Base-by-base conservation (phyloP, 116 monocot species). In the Iris pallida region DNA sequence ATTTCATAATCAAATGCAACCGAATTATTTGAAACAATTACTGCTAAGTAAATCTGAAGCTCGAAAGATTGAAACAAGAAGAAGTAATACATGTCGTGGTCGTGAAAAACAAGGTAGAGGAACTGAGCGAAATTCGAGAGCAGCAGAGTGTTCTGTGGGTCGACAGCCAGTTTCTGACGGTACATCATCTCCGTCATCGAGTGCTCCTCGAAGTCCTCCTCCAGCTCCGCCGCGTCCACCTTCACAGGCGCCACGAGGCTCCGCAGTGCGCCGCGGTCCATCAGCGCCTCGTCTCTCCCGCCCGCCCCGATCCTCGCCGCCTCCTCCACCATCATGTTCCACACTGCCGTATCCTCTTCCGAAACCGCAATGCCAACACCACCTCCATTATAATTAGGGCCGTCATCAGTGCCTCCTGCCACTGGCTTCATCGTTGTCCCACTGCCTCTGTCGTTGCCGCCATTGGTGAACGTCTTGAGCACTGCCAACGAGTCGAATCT, bases 41-140 rank as follows among this genome's bases (percentile, higher is more conserved):
- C 30, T 30, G 30, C 30, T 30, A 30, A 0, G 30, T 30, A 30
- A 30, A 30, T 30, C 30, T 30, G 30, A 30, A 30, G 30, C 30
- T 30, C 0, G 30, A 3, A 30, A 30, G 30, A 58, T 8, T 0
- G 20, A 14, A 61, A 44, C 7, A 58, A 17, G 20, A 19, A 58
- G 3, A 0, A 58, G 7, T 18, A 17, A 61, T 81, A 94, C 94
- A 91, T 86, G 55, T 84, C 75, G 52, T 75, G 71, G 68, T 96
- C 91, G 42, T 74, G 80, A 17, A 72, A 73, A 65, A 95, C 84
- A 17, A 71, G 70, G 69, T 79, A 86, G 70, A 95, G 84, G 82
- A 95, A 91, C 76, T 91, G 91, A 2, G 91, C 95, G 71, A 86
- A 95, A 71, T 96, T 96, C 67, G 82, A 55, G 61, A 96, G 86